Evolutionary conservation across 352 stramenopile species (phyloP).

Genomic region (Pythium brachiatum): DNA sequence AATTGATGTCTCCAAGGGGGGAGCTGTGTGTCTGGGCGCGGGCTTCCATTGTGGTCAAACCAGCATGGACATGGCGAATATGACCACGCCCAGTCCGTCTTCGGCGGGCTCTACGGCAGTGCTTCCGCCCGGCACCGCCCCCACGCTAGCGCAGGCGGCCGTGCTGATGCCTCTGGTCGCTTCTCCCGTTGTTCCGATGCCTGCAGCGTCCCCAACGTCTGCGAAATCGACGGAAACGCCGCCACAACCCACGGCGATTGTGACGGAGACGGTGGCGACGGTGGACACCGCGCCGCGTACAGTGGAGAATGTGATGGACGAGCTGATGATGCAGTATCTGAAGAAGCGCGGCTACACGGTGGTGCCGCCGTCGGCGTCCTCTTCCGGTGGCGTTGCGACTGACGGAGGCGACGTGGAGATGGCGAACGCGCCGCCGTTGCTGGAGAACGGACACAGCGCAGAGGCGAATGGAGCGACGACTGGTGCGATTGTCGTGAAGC

Average conservation of each 20-base stretch:
- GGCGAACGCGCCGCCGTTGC: slow-evolving; percentile 4
- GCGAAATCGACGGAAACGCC: neutral
- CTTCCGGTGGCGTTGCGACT: slow-evolving; percentile 12
- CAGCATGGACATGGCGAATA: slow-evolving; percentile 16
- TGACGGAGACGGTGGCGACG: neutral
- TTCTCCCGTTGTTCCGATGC: neutral
- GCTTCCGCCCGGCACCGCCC: neutral
- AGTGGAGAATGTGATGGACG: slow-evolving; percentile 46
- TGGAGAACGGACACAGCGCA: slow-evolving; percentile 6
- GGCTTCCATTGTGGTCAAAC: neutral
- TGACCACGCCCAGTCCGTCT: slow-evolving; percentile 8
- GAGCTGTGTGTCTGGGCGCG: neutral
- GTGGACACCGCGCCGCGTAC: neutral
- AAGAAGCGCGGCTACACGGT: slow-evolving; percentile 55
- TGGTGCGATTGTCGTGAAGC: slow-evolving; percentile 7
- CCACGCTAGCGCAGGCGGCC: neutral
- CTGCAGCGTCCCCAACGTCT: neutral
- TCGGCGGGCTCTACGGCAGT: slow-evolving; percentile 7
- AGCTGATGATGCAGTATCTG: slow-evolving; percentile 72
- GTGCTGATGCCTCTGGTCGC: neutral
- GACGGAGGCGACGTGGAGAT: slow-evolving; percentile 20
- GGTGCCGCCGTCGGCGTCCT: slow-evolving; percentile 1
- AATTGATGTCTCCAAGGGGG: neutral
- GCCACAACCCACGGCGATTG: neutral
- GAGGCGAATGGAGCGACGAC: neutral